Evolutionary conservation across 352 stramenopile genomes (phyloP), one percentile per base, ranked within the genome.

Genomic region (Phytophthora megakarya): DNA sequence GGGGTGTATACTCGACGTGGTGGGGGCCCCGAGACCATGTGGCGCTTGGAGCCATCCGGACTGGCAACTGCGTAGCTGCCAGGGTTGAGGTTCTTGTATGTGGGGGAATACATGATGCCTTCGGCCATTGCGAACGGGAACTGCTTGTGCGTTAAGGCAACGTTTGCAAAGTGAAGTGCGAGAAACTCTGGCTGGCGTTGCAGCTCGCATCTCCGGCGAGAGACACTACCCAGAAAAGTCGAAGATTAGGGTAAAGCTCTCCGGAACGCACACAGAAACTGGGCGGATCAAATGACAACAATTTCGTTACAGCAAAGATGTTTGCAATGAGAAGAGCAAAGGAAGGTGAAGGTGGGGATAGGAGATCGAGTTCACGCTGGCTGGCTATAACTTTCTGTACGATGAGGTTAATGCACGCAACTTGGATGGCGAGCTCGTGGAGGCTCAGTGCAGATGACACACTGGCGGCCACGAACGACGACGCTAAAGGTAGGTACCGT

Each of bases 131-230:
- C n/a, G n/a, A n/a, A n/a, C n/a, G 32, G 18, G 38, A 13, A 25
- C 28, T 15, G n/a, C 59, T n/a, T 63, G 50, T 9, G 51, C n/a
- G 33, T 21, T 48, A 63, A 45, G 28, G 26, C 40, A 21, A 21
- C 43, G 5, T 62, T 68, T 63, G 60, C 50, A 58, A 63, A 71
- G 43, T 71, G 62, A 66, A 66, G 47, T 45, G 39, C 21, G 13
- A 56, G 26, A 25, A 39, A 23, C 26, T 15, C 15, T 49, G 25
- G 32, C 28, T 33, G 30, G 28, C 39, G 23, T 33, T 48, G 37
- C 32, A 13, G n/a, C 28, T 30, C 28, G 38, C 25, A 50, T 50
- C 43, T 54, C 55, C 44, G 33, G 25, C 37, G 35, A 56, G 44
- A 45, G 32, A 51, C 42, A 55, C 21, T n/a, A n/a, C 23, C 23